These are phyloP conservation scores for Onygena corvina DNA, from an alignment of 2,329 filamentous ascomycete genomes.

Conservation along the genomic window DNA sequence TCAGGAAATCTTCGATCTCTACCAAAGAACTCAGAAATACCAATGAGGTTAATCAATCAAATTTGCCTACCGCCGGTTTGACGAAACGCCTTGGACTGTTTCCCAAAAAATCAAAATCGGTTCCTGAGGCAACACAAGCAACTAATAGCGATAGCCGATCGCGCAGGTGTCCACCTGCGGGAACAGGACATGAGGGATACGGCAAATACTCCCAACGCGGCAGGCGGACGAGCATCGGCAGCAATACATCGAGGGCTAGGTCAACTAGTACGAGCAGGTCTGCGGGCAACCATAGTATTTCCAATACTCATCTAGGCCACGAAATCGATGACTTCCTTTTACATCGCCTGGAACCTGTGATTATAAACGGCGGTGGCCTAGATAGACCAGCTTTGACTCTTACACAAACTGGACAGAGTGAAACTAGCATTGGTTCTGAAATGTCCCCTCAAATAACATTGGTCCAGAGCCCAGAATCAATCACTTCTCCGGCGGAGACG, in stretches of 20 bases:
- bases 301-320: slow-evolving; percentile 28
- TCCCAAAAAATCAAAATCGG: slow-evolving; percentile 56
- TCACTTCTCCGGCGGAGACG: slow-evolving; percentile 14
- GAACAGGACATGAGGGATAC: slow-evolving; percentile 76
- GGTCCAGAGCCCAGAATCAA: slow-evolving; percentile 25
- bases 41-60: slow-evolving; percentile 25
- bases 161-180: slow-evolving; percentile 71
- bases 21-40: slow-evolving; percentile 11
- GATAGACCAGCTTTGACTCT: slow-evolving; percentile 25
- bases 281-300: slow-evolving; percentile 31
- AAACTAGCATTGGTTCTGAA: slow-evolving; percentile 19
- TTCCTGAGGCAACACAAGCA: slow-evolving; percentile 39
- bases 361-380: slow-evolving; percentile 37
- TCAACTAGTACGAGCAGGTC: slow-evolving; percentile 33
- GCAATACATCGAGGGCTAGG: slow-evolving; percentile 29
- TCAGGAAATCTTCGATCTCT: slow-evolving; percentile 19
- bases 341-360: slow-evolving; percentile 38
- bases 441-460: slow-evolving; percentile 2
- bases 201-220: slow-evolving; percentile 37
- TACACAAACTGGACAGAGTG: slow-evolving; percentile 32
- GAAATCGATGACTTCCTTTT: slow-evolving; percentile 40
- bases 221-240: slow-evolving; percentile 33
- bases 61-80: slow-evolving; percentile 18
- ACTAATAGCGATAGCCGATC: slow-evolving; percentile 30
- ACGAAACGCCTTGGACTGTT: slow-evolving; percentile 66